Conservation (phyloP, 2,329 filamentous ascomycete genomes). For the Helotiales sp. region DNA sequence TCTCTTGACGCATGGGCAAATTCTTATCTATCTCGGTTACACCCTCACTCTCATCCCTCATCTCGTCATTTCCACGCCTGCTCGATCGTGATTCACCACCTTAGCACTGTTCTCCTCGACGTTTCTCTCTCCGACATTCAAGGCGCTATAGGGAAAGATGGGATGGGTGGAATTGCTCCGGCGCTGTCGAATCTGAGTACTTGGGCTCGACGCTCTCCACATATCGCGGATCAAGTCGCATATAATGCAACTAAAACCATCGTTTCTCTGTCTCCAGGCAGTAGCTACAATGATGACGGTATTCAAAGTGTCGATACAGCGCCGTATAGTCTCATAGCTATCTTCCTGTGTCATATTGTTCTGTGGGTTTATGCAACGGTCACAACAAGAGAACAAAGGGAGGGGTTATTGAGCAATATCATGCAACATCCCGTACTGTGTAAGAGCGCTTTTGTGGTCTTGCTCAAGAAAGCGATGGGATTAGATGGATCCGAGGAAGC, state of each 20-base stretch:
- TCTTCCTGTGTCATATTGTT: conserved; percentile 27
- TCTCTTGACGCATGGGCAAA: conserved; percentile 13
- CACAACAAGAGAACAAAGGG: conserved; percentile 8
- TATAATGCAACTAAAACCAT: conserved; percentile 22
- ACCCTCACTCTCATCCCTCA: conserved; percentile 6
- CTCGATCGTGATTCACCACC: conserved; percentile 19
- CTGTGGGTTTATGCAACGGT: conserved; percentile 26
- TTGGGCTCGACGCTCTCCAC: conserved; percentile 16
- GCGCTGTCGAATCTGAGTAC: conserved; percentile 20
- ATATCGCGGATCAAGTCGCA: conserved; percentile 17
- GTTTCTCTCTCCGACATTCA: conserved; percentile 24
- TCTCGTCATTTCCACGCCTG: conserved; percentile 21
- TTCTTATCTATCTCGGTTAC: conserved; percentile 12
- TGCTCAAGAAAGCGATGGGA: conserved; percentile 9
- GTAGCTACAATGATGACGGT: background rate
- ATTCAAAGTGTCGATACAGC: conserved; percentile 17
- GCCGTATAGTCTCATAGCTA: conserved; percentile 22
- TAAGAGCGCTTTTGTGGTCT: conserved; percentile 14
- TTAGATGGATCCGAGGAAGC: background rate
- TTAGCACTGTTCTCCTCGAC: conserved; percentile 21
- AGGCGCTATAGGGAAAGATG: conserved; percentile 25
- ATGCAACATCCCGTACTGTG: background rate
- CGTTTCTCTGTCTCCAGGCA: conserved; percentile 7
- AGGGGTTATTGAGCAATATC: conserved; percentile 1
- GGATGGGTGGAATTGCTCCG: conserved; percentile 12